Evolutionary conservation across 2,329 filamentous ascomycete genomes (phyloP), one percentile per base, ranked within the genome.

Genomic region (Cyphellophora europaea): DNA sequence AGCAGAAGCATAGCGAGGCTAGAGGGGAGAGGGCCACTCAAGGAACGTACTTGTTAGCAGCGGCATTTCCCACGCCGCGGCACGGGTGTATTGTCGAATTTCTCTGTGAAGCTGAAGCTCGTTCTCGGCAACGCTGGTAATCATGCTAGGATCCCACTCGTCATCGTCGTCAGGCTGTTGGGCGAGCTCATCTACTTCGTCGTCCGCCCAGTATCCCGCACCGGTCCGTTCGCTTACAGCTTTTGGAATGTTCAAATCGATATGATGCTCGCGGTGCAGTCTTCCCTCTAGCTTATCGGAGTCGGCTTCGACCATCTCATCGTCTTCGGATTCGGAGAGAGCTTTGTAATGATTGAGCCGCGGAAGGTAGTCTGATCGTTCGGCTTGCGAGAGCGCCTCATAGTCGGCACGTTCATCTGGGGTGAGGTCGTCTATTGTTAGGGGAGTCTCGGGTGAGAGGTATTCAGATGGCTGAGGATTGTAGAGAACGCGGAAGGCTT

Each of bases 51-150:
- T 83, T 39, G 79, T 77, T 41, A 98, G 67, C 43, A 94, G 65
- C 6, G 91, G 91, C 81, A 98, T 84, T 61, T 98, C 91, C 88
- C 91, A 98, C 15, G 87, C 86, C 30, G 83, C 78, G 49, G 94
- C 69, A 34, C 91, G 74, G 31, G 83, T 79, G 58, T 94, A 95
- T 52, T 94, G 78, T 66, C 91, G 74, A 55, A 89, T 71, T 60
- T 96, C 88, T 44, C 89, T 73, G 52, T 93, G 79, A 58, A 91
- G 74, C 51, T 95, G 85, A 48, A 98, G 65, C 64, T 96, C 87
- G 35, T 72, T 78, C 60, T 98, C 88, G 1, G 78, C 91, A 57
- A 86, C 71, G 33, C 76, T 76, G 40, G 82, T 82, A 40, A 98
- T 82, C 56, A 94, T 87, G 53, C 93, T 82, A 45, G 86, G 81